phyloP scores from a whole-genome alignment of 2,329 filamentous ascomycete genomes.

The Pseudopyricularia cyperi region DNA sequence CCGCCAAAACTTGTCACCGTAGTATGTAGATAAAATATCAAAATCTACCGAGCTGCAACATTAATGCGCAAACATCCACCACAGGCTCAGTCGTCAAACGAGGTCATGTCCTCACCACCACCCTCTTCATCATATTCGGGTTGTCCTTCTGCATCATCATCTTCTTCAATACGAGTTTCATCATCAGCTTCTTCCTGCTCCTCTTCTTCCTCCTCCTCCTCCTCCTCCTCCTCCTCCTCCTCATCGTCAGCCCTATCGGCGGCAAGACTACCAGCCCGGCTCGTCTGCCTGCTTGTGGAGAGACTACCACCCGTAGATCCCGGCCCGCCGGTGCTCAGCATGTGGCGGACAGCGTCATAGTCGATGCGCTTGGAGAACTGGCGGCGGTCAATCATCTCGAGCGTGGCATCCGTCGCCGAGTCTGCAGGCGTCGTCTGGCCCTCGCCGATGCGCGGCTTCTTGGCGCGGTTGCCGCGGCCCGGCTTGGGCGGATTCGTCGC shows the following conservation, averaged over 20 bases:
- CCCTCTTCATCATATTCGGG: constrained; percentile 5
- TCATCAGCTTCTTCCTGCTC: constrained; percentile 5
- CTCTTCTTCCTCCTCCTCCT: constrained; percentile 7
- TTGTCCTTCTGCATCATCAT: constrained; percentile 5
- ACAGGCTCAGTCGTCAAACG: neutral
- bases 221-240: constrained; percentile 3
- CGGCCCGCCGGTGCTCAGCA: constrained; percentile 34
- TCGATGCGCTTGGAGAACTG: constrained; percentile 65
- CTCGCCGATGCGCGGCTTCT: constrained; percentile 47
- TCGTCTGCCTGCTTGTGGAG: constrained; percentile 18
- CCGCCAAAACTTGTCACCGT: too few species aligned
- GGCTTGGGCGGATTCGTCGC: constrained; percentile 11
- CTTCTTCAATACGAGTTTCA: constrained; percentile 4
- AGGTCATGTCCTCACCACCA: neutral
- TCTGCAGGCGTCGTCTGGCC: constrained; percentile 55
- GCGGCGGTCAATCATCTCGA: constrained; percentile 53
- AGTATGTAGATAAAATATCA: too few species aligned
- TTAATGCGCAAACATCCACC: too few species aligned
- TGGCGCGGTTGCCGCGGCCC: constrained; percentile 32
- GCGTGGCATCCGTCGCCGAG: constrained; percentile 57
- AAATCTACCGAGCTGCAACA: too few species aligned
- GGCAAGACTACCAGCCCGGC: constrained; percentile 18
- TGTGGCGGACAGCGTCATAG: constrained; percentile 48
- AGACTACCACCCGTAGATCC: constrained; percentile 36
- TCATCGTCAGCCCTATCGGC: neutral